Percentiles rank a stretch among this genome's conserved stretches.
These are phyloP conservation scores for Globisporangium paroecandrum DNA, from an alignment of 352 stramenopile genomes.

Conservation along the genomic window DNA sequence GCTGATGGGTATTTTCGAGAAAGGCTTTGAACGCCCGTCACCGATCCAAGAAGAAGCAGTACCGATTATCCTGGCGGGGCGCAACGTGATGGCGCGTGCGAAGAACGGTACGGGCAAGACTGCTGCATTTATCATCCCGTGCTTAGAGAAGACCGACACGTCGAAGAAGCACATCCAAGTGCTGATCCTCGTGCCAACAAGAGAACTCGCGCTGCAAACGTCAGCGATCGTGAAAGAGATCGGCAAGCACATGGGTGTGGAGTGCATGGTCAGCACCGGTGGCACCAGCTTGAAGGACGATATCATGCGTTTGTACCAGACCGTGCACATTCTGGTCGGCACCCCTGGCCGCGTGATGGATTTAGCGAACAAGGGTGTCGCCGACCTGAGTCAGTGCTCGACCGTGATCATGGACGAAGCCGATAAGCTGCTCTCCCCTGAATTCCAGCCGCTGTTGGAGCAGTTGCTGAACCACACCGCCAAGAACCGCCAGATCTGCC, in stretches of 20 bases:
- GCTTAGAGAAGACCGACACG: slow-evolving; percentile 99
- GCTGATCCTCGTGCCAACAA: slow-evolving; percentile 98
- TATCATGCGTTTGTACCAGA: slow-evolving; percentile 99
- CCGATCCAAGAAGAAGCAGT: slow-evolving; percentile 99
- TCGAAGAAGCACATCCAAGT: slow-evolving; percentile 97
- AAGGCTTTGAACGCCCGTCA: slow-evolving; percentile 98
- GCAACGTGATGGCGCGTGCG: slow-evolving; percentile 97
- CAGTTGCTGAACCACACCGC: slow-evolving; percentile 95
- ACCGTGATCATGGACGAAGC: slow-evolving; percentile 99
- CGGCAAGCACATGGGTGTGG: slow-evolving; percentile 95
- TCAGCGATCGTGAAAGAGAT: slow-evolving; percentile 98
- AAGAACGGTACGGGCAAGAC: slow-evolving; percentile 99
- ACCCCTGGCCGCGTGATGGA: slow-evolving; percentile 99
- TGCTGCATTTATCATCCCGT: slow-evolving; percentile 99
- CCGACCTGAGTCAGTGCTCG: slow-evolving; percentile 94
- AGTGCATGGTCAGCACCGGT: slow-evolving; percentile 98
- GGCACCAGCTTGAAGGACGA: slow-evolving; percentile 99
- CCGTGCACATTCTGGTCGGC: slow-evolving; percentile 98
- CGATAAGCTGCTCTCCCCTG: slow-evolving; percentile 98
- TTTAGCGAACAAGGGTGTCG: slow-evolving; percentile 97
- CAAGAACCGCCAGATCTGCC: slow-evolving; percentile 96
- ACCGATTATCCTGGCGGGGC: slow-evolving; percentile 97
- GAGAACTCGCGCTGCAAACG: slow-evolving; percentile 98
- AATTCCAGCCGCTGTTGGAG: slow-evolving; percentile 98
- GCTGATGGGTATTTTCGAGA: slow-evolving; percentile 99